Base-by-base conservation (phyloP, 164 flowering plant genomes). In the Dillenia suffruticosa region DNA sequence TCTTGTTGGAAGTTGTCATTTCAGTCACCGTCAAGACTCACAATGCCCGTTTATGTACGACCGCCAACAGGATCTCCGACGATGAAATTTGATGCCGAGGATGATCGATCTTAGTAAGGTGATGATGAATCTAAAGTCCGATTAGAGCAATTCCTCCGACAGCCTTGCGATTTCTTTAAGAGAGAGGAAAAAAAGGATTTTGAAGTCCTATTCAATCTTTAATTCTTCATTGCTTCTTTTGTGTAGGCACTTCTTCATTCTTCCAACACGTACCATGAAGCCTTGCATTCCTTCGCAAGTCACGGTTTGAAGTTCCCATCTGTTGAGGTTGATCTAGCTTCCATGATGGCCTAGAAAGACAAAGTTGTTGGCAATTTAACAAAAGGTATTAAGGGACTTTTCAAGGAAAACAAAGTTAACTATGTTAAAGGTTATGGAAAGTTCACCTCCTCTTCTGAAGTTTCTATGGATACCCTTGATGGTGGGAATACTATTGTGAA, bases 211-310 rank as follows among this genome's bases (percentile, higher is more conserved):
- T 26, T 26, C 40, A 26, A 26, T 26, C 1, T 26, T 2, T 26
- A 26, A 1, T 26, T 26, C 40, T 26, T 26, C 5, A 26, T 26
- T 26, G 40, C 40, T 26, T 26, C 40, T 64, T 32, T 13, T 58
- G 9, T 61, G 26, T 74, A 84, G 98, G 98, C 98, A 15, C 88
- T 89, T 62, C 92, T 92, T 59, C 96, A 92, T 65, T 92, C 97
- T 49, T 89, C 96, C 49, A 96, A 92, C 77, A 89, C 89, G 97
- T 92, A 79, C 70, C 95, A 92, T 71, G 96, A 89, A 76, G 98
- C 98, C 46, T 73, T 70, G 65, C 94, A 89, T 76, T 62, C 87
- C 17, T 92, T 92, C 64, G 82, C 92, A 44, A 66, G 56, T 61
- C 98, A 92, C 67, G 97, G 97, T 40, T 90, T 92, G 67, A 92